phyloP scores from a whole-genome alignment of 2,329 filamentous ascomycete genomes.

The Hypoxylon sp. region DNA sequence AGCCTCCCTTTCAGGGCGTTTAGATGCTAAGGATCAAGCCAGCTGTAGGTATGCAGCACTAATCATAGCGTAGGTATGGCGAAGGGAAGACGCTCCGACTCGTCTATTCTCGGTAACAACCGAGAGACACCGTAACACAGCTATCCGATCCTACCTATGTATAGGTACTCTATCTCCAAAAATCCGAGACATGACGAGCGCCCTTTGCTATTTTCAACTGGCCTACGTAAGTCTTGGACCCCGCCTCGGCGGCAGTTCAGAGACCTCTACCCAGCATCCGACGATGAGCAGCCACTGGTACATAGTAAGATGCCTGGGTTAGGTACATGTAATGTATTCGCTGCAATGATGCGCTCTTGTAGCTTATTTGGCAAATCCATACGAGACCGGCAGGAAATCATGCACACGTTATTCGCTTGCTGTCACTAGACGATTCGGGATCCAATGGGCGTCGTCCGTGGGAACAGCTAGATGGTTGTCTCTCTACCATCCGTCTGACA shows the following conservation, averaged over 20 bases:
- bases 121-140: slow-evolving; percentile 9
- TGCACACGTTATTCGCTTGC: background rate
- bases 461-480: no score
- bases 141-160: no score
- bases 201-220: slow-evolving; percentile 3
- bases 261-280: slow-evolving; percentile 7
- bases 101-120: slow-evolving; percentile 5
- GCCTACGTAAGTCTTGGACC: slow-evolving; percentile 2
- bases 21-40: no score
- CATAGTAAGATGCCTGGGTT: no score
- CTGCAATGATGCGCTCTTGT: slow-evolving; percentile 6
- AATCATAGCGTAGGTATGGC: no score
- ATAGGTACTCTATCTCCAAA: no score
- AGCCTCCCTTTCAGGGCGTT: no score
- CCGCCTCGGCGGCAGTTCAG: slow-evolving; percentile 10
- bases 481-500: no score
- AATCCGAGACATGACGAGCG: background rate
- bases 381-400: slow-evolving; percentile 3
- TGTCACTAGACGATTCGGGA: background rate
- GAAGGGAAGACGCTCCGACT: slow-evolving; percentile 27
- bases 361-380: slow-evolving; percentile 3
- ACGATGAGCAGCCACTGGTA: slow-evolving; percentile 1
- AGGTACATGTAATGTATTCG: no score
- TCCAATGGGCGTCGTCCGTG: background rate
- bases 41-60: no score